Base-by-base conservation (phyloP, 805 yeast genomes). In the Lachancea cidri region DNA sequence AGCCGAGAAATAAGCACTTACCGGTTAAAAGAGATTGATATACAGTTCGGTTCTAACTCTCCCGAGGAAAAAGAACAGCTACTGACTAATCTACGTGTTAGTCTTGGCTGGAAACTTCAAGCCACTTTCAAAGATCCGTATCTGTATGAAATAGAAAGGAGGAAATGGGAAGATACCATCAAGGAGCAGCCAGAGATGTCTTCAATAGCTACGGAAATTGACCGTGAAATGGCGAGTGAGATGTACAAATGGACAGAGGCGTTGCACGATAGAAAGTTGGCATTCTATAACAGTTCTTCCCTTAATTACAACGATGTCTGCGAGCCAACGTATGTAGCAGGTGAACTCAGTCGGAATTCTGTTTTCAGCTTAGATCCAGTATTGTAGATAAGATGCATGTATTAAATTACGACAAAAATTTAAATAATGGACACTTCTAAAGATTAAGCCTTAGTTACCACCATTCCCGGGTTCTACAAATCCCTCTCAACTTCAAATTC, bases 401-500 rank as follows among this genome's bases (percentile, higher is more conserved):
- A n/a, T n/a, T n/a, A n/a, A n/a, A n/a, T n/a, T n/a, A n/a, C n/a
- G n/a, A n/a, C n/a, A n/a, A n/a, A n/a, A n/a, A n/a, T n/a, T n/a
- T n/a, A n/a, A n/a, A n/a, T n/a, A n/a, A n/a, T n/a, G n/a, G n/a
- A n/a, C n/a, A n/a, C n/a, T n/a, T n/a, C n/a, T n/a, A n/a, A n/a
- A n/a, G n/a, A n/a, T n/a, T n/a, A n/a, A n/a, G n/a, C n/a, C n/a
- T n/a, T n/a, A n/a, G n/a, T n/a, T n/a, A n/a, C n/a, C n/a, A n/a
- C n/a, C n/a, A n/a, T n/a, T n/a, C n/a, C n/a, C n/a, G 27, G 11
- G 27, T 22, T 22, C 11, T 22, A 22, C 11, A 22, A 11, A 11
- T 37, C 35, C 17, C 57, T 45, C 4, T 43, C 40, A 2, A 60
- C 52, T 34, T 52, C 48, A 35, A 77, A 39, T 2, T 74, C 76